These are phyloP conservation scores for Rhizopus delemar DNA, from an alignment of 371 early-diverging fungal genomes.

Conservation along the genomic window DNA sequence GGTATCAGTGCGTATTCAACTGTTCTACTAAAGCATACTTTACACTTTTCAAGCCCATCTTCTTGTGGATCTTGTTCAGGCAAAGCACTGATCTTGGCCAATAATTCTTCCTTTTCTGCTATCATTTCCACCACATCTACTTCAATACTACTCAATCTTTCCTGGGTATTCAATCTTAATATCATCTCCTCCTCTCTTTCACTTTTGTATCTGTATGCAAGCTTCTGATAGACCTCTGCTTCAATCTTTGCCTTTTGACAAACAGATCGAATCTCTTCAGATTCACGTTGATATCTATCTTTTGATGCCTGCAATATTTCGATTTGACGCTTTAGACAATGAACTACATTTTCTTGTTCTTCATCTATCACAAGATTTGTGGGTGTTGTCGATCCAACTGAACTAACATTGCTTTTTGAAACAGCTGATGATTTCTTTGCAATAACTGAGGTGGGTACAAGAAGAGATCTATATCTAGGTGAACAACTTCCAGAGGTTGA, in stretches of 20 bases:
- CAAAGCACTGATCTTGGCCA: not conserved
- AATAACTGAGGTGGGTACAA: conserved; percentile 10
- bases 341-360: no score
- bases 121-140: conserved; percentile 5
- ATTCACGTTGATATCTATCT: no score
- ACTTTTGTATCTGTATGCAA: not conserved
- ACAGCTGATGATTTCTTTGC: conserved; percentile 10
- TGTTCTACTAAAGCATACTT: conserved; percentile 34
- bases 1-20: conserved; percentile 38
- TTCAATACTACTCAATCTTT: conserved; percentile 13
- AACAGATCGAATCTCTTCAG: no score
- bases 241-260: not conserved
- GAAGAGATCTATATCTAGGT: not conserved
- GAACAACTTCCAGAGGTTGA: not conserved
- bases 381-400: not conserved
- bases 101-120: conserved; percentile 15
- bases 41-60: conserved; percentile 31
- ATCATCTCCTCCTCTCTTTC: conserved; percentile 1
- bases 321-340: no score
- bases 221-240: not conserved
- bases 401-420: not conserved
- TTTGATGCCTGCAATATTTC: no score
- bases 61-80: not conserved
- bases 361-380: no score
- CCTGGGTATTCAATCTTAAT: conserved; percentile 9